Evolutionary conservation across 2,329 filamentous ascomycete genomes (phyloP), one percentile per base, ranked within the genome.

Genomic region (Colletotrichum orbiculare): DNA sequence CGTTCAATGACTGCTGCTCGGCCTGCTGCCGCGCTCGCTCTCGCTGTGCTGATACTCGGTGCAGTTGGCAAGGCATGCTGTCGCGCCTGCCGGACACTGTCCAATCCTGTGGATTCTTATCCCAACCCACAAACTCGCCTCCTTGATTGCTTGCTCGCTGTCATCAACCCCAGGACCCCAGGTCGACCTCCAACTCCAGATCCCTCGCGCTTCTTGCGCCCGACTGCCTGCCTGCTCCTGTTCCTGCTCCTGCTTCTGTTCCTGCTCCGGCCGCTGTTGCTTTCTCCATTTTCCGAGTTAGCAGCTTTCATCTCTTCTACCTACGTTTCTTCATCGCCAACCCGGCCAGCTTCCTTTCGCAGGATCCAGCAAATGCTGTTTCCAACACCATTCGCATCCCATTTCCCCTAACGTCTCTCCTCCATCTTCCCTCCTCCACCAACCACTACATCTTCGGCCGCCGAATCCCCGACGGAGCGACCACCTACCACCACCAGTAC

Each of bases 121-220:
- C 34, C 42, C 62, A 54, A 65, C 62, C 63, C 63, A 63, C 63
- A 65, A 63, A 41, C 52, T 62, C 58, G 63, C 63, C 46, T 64
- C 62, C 46, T 65, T 42, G 52, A 37, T 63, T 58, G 50, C 62
- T 65, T 48, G 50, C 57, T 52, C 52, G 41, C 58, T 67, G 69
- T 67, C 70, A 64, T 61, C 70, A 76, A 72, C 71, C 70, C 70
- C 70, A 68, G 66, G 66, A 64, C 66, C 66, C 67, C 60, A 69
- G 66, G 41, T 66, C 60, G 41, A 47, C 48, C 39, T 64, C 54
- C 50, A 45, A 59, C 41, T 54, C 55, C 52, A 41, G 48, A 65
- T 60, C 56, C 48, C 42, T 60, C 42, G 35, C 48, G 15, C 45
- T 57, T 33, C 43, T 47, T 48, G 49, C 49, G 13, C 17, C 53